phyloP scores from a whole-genome alignment of 208 protist genomes.

The Leishmania martiniquensis region DNA sequence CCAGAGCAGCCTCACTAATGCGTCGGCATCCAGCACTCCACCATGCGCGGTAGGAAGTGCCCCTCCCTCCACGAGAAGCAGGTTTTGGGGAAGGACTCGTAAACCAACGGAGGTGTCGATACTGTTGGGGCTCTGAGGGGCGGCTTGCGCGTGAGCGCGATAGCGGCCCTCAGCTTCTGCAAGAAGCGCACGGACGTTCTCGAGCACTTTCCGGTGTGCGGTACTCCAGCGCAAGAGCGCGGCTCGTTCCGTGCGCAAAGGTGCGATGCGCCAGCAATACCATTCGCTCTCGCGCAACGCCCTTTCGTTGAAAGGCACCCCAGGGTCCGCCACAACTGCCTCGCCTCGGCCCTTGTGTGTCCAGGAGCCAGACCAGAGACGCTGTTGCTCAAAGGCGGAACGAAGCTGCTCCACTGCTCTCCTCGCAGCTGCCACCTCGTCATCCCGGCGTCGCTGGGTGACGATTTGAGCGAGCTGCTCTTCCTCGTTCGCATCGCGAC shows the following conservation, averaged over 20 bases:
- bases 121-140: not conserved
- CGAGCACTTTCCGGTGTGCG: constrained; percentile 5
- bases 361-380: not conserved
- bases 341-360: not conserved
- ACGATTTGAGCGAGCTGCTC: not conserved
- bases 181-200: constrained; percentile 7
- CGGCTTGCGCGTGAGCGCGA: constrained; percentile 2
- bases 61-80: not conserved
- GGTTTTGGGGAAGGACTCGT: constrained; percentile 1
- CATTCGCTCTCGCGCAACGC: constrained; percentile 1
- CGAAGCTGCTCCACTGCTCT: constrained; percentile 1
- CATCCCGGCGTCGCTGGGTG: constrained; percentile 1
- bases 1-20: constrained; percentile 42
- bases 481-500: constrained; percentile 11
- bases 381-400: not conserved
- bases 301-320: not conserved
- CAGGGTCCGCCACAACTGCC: not conserved
- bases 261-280: constrained; percentile 8
- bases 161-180: constrained; percentile 14
- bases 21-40: constrained; percentile 30
- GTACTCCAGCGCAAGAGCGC: constrained; percentile 1
- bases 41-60: not conserved
- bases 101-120: not conserved
- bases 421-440: constrained; percentile 3
- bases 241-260: constrained; percentile 6